These are phyloP conservation scores for Auricularia heimuer DNA, from an alignment of 768 basidiomycete species.

Conservation along the genomic window DNA sequence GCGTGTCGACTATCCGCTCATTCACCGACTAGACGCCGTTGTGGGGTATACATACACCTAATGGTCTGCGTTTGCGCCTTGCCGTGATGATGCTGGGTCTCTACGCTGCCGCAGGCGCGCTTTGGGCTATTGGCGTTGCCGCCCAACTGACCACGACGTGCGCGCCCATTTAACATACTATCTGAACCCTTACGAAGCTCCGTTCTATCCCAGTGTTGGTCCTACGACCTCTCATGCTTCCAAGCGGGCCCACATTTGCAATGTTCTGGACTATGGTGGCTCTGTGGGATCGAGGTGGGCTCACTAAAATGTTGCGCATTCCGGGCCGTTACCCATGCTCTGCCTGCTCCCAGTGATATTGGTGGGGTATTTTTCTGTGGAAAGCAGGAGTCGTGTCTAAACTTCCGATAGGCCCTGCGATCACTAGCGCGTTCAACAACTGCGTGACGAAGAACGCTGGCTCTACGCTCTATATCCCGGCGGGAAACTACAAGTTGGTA, in stretches of 20 bases:
- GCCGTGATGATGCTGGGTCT: background rate
- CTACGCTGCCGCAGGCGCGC: background rate
- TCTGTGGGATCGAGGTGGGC: slow-evolving; percentile 17
- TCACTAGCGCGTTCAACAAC: slow-evolving; percentile 18
- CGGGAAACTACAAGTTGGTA: slow-evolving; percentile 16
- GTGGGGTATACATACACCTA: no score
- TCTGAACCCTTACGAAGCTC: background rate
- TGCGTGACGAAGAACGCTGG: slow-evolving; percentile 18
- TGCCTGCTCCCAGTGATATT: no score
- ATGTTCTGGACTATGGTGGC: slow-evolving; percentile 21
- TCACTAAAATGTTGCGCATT: background rate
- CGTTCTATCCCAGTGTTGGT: background rate
- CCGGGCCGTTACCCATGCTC: background rate
- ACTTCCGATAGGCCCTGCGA: slow-evolving; percentile 18
- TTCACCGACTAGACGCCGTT: no score
- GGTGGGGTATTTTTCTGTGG: background rate
- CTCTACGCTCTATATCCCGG: slow-evolving; percentile 15
- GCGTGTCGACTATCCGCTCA: no score
- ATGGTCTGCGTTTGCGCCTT: no score
- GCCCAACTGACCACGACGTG: background rate
- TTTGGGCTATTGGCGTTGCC: background rate
- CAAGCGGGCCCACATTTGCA: slow-evolving; percentile 15
- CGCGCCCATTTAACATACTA: background rate
- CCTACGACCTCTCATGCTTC: background rate
- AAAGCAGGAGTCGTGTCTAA: slow-evolving; percentile 7